Base-by-base conservation (phyloP, 495 filamentous ascomycete species). In the Penicillium soppii region DNA sequence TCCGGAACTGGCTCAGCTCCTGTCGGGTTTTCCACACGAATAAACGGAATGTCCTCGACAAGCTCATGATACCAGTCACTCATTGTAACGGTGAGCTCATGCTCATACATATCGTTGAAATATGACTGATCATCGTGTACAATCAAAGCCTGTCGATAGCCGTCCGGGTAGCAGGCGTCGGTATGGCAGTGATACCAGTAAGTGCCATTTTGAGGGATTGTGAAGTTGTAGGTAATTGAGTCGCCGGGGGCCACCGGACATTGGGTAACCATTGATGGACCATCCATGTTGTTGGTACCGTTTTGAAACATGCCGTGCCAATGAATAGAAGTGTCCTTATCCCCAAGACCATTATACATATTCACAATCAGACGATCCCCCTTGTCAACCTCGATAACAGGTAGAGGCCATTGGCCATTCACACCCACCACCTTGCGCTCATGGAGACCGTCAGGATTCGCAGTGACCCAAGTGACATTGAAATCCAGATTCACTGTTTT, bases 111-210 rank as follows among this genome's bases (percentile, higher is more conserved):
- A 47, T 74, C 76, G 25, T 67, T 58, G 59, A 81, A 88, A 3
- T 86, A 87, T 12, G 73, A 68, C 0, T 80, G 54, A 3, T 81
- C 79, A 58, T 91, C 88, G 42, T 90, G 79, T 29, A 94, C 71
- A 36, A 92, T 82, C 32, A 94, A 64, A 0, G 88, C 79, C 1
- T 85, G 86, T 38, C 86, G 77, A 26, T 88, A 76, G 23, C 89
- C 89, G 63, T 94, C 89, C 1, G 89, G 85, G 44, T 90, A 91
- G 61, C 89, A 87, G 4, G 73, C 78, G 38, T 72, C 70, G 15
- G 76, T 75, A 58, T 92, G 88, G 13, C 84, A 89, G 63, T 92
- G 88, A 58, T 91, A 92, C 89, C 89, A 92, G 67, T 89, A 91
- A 0, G 87, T 89, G 21, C 88, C 88, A 9, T 81, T 81, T 63